A percentile compares a stretch with the other conserved stretches of the same genome.
These are phyloP conservation scores for Eutrema heterophyllum DNA, from an alignment of 345 rosid species.

Conservation along the genomic window DNA sequence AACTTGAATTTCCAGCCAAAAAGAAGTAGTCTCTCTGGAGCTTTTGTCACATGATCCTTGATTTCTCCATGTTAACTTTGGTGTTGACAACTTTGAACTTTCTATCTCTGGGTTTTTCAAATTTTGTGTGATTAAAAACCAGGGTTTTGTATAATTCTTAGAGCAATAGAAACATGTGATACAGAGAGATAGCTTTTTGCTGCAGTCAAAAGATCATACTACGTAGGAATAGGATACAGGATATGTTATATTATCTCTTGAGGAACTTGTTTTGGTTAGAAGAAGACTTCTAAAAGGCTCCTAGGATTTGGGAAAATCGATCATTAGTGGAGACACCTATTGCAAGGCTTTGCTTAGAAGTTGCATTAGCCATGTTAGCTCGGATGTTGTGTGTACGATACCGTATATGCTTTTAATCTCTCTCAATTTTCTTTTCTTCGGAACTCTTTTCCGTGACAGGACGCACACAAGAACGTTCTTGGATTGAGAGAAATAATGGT, in stretches of 20 bases:
- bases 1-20: neutral
- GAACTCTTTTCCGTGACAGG: neutral
- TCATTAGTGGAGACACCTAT: slow-evolving; percentile 1
- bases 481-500: slow-evolving; percentile 37
- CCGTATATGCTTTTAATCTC: neutral
- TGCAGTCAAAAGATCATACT: neutral
- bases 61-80: neutral
- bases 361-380: slow-evolving; percentile 10
- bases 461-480: neutral
- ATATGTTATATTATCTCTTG: slow-evolving; percentile 1
- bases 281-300: slow-evolving; percentile 13
- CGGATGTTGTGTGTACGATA: slow-evolving; percentile 19
- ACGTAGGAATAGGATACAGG: neutral
- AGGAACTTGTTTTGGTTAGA: neutral
- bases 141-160: neutral
- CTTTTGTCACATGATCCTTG: neutral
- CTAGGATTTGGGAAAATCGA: slow-evolving; percentile 5
- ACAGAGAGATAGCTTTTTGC: slow-evolving; percentile 20
- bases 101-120: neutral
- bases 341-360: slow-evolving; percentile 23
- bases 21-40: neutral
- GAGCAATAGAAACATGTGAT: slow-evolving; percentile 15
- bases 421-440: neutral
- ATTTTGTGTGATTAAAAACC: neutral
- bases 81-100: neutral